Evolutionary conservation across 148 eudicot species (phyloP).

Genomic region (Heliosperma pusillum): DNA sequence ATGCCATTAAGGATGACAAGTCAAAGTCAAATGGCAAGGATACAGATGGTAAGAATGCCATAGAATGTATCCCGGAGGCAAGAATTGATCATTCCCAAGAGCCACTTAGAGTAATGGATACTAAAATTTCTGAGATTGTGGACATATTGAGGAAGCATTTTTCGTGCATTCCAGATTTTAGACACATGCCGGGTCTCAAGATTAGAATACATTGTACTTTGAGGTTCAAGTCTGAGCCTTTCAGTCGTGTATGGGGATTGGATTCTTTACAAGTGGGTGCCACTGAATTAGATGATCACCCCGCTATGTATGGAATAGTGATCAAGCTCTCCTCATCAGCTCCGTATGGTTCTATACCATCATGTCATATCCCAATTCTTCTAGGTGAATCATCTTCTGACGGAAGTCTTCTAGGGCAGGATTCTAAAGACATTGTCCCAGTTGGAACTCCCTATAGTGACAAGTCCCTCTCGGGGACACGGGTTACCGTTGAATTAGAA

Average conservation of each 20-base stretch:
- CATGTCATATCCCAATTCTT: slow-evolving; percentile 79
- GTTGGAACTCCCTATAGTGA: slow-evolving; percentile 38
- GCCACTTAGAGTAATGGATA: slow-evolving; percentile 92
- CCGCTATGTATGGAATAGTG: slow-evolving; percentile 80
- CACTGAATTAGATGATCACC: slow-evolving; percentile 38
- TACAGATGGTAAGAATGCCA: slow-evolving; percentile 21
- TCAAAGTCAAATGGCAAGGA: slow-evolving; percentile 39
- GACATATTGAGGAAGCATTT: slow-evolving; percentile 70
- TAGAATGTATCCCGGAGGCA: slow-evolving; percentile 27
- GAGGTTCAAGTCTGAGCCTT: slow-evolving; percentile 66
- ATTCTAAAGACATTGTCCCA: slow-evolving; percentile 64
- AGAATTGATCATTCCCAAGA: slow-evolving; percentile 50
- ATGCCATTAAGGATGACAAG: slow-evolving; percentile 47
- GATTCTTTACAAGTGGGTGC: slow-evolving; percentile 24
- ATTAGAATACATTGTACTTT: slow-evolving; percentile 68
- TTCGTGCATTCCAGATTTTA: slow-evolving; percentile 75
- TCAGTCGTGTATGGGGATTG: slow-evolving; percentile 43
- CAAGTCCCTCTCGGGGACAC: slow-evolving; percentile 41
- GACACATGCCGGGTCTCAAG: slow-evolving; percentile 73
- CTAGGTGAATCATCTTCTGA: slow-evolving; percentile 54
- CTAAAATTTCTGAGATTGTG: slow-evolving; percentile 70
- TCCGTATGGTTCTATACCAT: slow-evolving; percentile 72
- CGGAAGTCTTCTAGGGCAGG: slow-evolving; percentile 23
- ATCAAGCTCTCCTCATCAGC: slow-evolving; percentile 82
- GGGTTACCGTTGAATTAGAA: slow-evolving; percentile 60